Evolutionary conservation across 2,329 filamentous ascomycete genomes (phyloP).

Genomic region (Sporothrix brasiliensis): DNA sequence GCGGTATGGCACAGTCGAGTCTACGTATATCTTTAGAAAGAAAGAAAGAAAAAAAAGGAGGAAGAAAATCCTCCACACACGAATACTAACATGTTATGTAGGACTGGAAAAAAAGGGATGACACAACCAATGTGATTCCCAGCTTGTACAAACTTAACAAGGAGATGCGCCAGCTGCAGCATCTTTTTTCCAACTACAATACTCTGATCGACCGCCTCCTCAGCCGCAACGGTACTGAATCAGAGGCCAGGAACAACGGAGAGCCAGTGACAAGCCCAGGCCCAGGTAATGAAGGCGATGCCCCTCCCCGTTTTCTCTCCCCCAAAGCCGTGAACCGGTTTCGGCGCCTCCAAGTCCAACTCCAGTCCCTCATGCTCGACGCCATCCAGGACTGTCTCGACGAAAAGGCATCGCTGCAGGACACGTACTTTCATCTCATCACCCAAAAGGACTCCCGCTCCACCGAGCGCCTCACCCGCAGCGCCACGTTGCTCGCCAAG

Average conservation of each 20-base stretch:
- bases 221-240: slow-evolving; percentile 45
- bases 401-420: slow-evolving; percentile 71
- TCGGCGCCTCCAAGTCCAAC: slow-evolving; percentile 60
- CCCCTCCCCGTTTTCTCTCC: slow-evolving; percentile 40
- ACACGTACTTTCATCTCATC: slow-evolving; percentile 78
- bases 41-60: too few relatives aligned
- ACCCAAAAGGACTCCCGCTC: slow-evolving; percentile 73
- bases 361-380: slow-evolving; percentile 62
- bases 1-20: slow-evolving; percentile 39
- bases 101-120: slow-evolving; percentile 41
- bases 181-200: slow-evolving; percentile 63
- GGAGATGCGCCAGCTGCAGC: slow-evolving; percentile 62
- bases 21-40: neutral
- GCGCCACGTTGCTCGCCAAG: slow-evolving; percentile 73
- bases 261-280: neutral
- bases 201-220: slow-evolving; percentile 62
- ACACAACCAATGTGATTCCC: slow-evolving; percentile 57
- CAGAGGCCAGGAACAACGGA: neutral
- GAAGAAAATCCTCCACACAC: neutral
- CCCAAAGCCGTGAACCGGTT: slow-evolving; percentile 60
- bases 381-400: slow-evolving; percentile 65
- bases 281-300: neutral
- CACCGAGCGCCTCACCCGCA: slow-evolving; percentile 70
- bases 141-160: slow-evolving; percentile 62
- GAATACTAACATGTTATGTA: neutral